These are phyloP conservation scores for Aleurites moluccanus DNA, from an alignment of 441 rosid genomes.

Conservation along the genomic window DNA sequence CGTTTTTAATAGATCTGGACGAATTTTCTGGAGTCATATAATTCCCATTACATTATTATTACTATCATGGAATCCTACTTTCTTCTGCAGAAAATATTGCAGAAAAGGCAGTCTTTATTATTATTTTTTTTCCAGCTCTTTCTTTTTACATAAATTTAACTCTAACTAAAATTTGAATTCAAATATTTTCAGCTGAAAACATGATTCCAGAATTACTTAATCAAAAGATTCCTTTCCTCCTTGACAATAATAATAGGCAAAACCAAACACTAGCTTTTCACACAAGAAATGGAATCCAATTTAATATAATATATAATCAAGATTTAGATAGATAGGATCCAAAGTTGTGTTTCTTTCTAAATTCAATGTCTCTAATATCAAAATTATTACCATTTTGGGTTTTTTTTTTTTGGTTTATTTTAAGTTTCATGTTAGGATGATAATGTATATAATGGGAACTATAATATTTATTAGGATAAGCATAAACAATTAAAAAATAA, in stretches of 20 bases:
- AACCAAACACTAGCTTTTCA: not conserved
- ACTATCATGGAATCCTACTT: not conserved
- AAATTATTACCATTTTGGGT: not conserved
- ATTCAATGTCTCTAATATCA: not conserved
- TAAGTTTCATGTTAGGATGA: conserved; percentile 2
- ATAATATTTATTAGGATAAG: conserved; percentile 12
- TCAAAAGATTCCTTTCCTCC: too few species aligned
- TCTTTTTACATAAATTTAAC: too few species aligned
- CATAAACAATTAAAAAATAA: conserved; percentile 13
- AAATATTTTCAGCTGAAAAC: too few species aligned
- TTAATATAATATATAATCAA: not conserved
- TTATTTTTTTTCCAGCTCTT: too few species aligned
- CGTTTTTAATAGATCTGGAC: not conserved
- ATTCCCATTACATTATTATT: not conserved
- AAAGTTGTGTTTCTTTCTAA: not conserved
- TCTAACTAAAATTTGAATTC: too few species aligned
- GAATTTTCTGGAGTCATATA: not conserved
- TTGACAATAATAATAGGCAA: not conserved
- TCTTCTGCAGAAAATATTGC: not conserved
- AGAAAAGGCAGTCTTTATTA: not conserved
- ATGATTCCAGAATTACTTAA: too few species aligned
- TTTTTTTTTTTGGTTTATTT: not conserved
- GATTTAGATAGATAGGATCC: not conserved
- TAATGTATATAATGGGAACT: conserved; percentile 9
- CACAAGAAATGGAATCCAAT: not conserved